Evolutionary conservation across 2,329 filamentous ascomycete species (phyloP), one percentile per base, ranked within the genome.

Genomic region (Peltaster fructicola): DNA sequence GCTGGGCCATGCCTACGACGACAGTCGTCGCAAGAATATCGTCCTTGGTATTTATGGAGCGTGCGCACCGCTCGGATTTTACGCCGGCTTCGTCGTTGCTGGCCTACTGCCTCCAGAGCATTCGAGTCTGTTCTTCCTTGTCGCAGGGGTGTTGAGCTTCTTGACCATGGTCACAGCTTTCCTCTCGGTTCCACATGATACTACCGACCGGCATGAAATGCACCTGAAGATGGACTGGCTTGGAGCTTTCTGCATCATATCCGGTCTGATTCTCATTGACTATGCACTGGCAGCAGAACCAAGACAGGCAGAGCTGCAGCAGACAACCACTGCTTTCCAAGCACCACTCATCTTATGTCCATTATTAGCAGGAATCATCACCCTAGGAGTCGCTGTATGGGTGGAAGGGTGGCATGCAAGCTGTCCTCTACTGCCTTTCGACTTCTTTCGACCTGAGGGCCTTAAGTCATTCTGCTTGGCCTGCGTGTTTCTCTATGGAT

Each of bases 181-280:
- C 24, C 22, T 51, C 6, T 43, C 38, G 3, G 40, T 50, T 3
- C 48, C 48, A 7, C 33, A 39, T 10, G 45, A 50, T 20, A 26
- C 36, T 14, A 41, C 39, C 4, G 44, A 48, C 27, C 30, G 46
- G 8, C 31, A 39, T 21, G 27, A 39, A 20, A 26, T 48, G 14
- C 37, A 38, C 8, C 31, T 50, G 24, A 41, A 47, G 31, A 51
- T 50, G 47, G 48, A 51, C 29, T 51, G 47, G 45, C 24, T 37
- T 12, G 48, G 48, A 8, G 35, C 43, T 6, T 33, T 44, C 20
- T 27, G 48, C 8, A 48, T 49, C 18, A 50, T 43, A 7, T 35
- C 37, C 13, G 48, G 48, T 7, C 29, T 51, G 22, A 43, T 51
- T 8, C 26, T 51, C 6, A 30, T 49, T 2, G 37, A 42, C 7